These are phyloP conservation scores for Babesia sp. DNA, from an alignment of 169 alveolate species.

Conservation along the genomic window DNA sequence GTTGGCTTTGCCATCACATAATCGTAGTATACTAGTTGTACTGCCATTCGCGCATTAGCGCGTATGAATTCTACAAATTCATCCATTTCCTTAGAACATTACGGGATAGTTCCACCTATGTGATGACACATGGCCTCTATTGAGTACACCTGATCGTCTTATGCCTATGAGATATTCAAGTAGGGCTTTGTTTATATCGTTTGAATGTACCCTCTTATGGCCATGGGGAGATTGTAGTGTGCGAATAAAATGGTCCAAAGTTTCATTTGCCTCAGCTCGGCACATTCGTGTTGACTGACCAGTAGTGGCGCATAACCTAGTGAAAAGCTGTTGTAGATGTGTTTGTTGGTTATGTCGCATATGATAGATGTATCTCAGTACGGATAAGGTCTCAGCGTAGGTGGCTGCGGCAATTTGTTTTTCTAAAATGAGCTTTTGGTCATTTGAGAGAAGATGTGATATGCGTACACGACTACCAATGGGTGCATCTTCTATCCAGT, in stretches of 20 bases:
- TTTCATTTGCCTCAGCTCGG: constrained; percentile 24
- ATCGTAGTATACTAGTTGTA: constrained; percentile 31
- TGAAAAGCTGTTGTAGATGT: constrained; percentile 31
- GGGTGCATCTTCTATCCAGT: constrained; percentile 28
- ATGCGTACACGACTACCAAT: constrained; percentile 24
- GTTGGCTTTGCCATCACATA: constrained; percentile 23
- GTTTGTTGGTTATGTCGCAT: constrained; percentile 2
- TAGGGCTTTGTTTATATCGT: not conserved
- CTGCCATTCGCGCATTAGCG: constrained; percentile 30
- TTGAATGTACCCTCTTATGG: not conserved
- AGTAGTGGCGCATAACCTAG: constrained; percentile 50
- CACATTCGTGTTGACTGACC: constrained; percentile 62
- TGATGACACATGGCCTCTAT: constrained; percentile 32
- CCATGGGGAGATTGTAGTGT: not conserved
- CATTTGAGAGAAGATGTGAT: constrained; percentile 29
- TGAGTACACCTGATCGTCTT: constrained; percentile 16
- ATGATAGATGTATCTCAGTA: constrained; percentile 18
- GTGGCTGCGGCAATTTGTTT: constrained; percentile 27
- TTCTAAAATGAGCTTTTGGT: not conserved
- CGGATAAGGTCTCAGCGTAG: constrained; percentile 21
- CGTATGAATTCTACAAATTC: constrained; percentile 1
- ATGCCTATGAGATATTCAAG: constrained; percentile 35
- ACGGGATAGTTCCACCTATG: constrained; percentile 65
- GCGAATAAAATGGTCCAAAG: constrained; percentile 14
- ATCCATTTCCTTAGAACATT: constrained; percentile 25